Percentiles rank a stretch among this genome's conserved stretches.
Evolutionary conservation across 345 rosid species (phyloP).

Genomic region (Garcia nutans): DNA sequence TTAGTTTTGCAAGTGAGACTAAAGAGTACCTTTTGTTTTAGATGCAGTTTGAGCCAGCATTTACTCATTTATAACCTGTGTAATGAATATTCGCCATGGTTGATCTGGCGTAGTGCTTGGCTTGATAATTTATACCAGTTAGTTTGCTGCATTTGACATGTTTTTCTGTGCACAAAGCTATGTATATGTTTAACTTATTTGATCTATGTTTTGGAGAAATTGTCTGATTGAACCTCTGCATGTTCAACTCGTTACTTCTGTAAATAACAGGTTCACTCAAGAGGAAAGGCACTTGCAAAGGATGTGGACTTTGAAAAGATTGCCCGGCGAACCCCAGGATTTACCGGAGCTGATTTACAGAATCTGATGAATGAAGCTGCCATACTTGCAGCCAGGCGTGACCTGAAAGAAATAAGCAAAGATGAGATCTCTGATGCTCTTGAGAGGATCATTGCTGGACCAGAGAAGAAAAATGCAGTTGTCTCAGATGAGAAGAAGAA

Average conservation of each 20-base stretch:
- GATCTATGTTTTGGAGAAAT: neutral
- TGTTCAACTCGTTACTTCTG: neutral
- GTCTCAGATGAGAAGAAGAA: constrained; percentile 92
- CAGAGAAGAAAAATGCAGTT: constrained; percentile 97
- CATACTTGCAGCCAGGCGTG: constrained; percentile 94
- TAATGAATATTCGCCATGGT: neutral
- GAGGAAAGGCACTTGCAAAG: constrained; percentile 94
- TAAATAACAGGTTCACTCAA: constrained; percentile 75
- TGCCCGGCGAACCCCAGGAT: constrained; percentile 93
- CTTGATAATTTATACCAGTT: neutral
- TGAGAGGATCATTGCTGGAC: constrained; percentile 98
- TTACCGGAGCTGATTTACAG: constrained; percentile 95
- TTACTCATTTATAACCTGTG: too few species aligned
- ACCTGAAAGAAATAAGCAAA: constrained; percentile 95
- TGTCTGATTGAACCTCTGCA: neutral
- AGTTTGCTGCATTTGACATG: neutral
- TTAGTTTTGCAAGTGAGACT: neutral
- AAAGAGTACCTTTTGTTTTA: neutral
- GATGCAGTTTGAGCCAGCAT: too few species aligned
- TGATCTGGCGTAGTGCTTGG: neutral
- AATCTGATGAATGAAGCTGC: constrained; percentile 98
- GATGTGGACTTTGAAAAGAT: constrained; percentile 96
- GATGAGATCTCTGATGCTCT: constrained; percentile 97
- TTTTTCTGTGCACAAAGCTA: neutral
- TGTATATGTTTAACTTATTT: neutral